phyloP scores from a whole-genome alignment of 163 green algal species.

The Volvox carteri region DNA sequence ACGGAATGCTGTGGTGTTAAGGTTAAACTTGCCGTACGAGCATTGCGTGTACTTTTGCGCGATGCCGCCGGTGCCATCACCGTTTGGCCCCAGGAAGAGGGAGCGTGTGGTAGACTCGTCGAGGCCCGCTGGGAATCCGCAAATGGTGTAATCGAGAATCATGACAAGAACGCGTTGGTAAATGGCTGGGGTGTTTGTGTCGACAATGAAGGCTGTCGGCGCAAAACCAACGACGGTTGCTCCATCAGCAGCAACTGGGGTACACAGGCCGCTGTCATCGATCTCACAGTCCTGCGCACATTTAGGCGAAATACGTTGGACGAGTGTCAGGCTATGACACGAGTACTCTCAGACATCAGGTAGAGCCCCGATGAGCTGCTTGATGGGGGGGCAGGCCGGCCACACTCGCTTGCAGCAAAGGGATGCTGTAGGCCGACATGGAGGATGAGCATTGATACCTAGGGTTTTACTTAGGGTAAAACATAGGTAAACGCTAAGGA shows the following conservation, averaged over 20 bases:
- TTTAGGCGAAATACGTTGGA: background rate
- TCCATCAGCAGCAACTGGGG: background rate
- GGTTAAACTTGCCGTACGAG: slow-evolving; percentile 4
- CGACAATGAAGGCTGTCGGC: background rate
- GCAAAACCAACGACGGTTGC: background rate
- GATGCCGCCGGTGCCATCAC: background rate
- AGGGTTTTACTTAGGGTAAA: background rate
- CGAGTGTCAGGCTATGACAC: background rate
- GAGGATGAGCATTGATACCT: background rate
- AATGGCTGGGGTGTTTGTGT: background rate
- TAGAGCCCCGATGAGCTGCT: background rate
- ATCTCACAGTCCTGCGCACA: background rate
- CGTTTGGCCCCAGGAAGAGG: slow-evolving; percentile 7
- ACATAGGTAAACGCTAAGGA: too few relatives aligned
- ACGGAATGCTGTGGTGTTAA: background rate
- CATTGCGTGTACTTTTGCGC: slow-evolving; percentile 13
- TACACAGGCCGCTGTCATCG: background rate
- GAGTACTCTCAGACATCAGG: background rate
- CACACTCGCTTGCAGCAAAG: background rate
- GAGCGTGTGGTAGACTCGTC: background rate
- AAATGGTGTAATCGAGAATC: background rate
- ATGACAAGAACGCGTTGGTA: background rate
- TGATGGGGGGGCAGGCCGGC: background rate
- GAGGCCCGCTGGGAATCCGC: background rate
- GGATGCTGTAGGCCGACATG: background rate